A percentile compares a stretch with the other conserved stretches of the same genome.
phyloP scores from a whole-genome alignment of 1,284 basidiomycete species.

The Ceratobasidium sp. region DNA sequence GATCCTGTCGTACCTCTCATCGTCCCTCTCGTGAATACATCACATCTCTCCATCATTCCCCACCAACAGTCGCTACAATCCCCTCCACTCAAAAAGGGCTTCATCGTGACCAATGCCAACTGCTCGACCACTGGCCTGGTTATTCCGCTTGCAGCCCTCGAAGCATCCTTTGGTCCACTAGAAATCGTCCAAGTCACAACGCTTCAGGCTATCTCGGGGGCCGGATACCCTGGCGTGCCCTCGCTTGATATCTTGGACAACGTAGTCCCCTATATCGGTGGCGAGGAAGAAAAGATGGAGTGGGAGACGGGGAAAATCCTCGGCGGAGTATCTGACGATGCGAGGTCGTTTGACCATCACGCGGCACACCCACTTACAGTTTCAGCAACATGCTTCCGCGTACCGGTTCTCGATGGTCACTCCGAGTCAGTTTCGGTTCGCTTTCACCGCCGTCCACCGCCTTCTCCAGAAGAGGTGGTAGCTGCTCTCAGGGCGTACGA shows the following conservation, averaged over 20 bases:
- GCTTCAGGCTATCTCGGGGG: slow-evolving; percentile 97
- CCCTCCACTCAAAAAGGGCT: slow-evolving; percentile 82
- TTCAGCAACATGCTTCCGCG: slow-evolving; percentile 90
- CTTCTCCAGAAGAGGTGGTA: slow-evolving; percentile 85
- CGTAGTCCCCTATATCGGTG: slow-evolving; percentile 91
- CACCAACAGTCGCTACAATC: slow-evolving; percentile 78
- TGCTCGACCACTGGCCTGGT: slow-evolving; percentile 96
- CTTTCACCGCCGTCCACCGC: slow-evolving; percentile 81
- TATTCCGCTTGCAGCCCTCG: slow-evolving; percentile 90
- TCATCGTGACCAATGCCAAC: slow-evolving; percentile 98
- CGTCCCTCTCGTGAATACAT: slow-evolving; percentile 94
- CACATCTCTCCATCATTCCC: slow-evolving; percentile 83
- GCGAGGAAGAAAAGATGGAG: slow-evolving; percentile 97
- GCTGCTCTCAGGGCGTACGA: slow-evolving; percentile 79
- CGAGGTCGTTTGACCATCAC: slow-evolving; percentile 85
- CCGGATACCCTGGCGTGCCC: slow-evolving; percentile 93
- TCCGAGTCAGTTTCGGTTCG: slow-evolving; percentile 86
- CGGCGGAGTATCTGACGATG: slow-evolving; percentile 69
- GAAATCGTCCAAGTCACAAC: slow-evolving; percentile 92
- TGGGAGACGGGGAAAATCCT: slow-evolving; percentile 99
- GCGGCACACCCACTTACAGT: slow-evolving; percentile 78
- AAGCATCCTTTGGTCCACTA: slow-evolving; percentile 91
- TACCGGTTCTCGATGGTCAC: slow-evolving; percentile 93
- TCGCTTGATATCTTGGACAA: slow-evolving; percentile 96
- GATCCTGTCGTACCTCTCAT: slow-evolving; percentile 96